Evolutionary conservation across 2,329 filamentous ascomycete species (phyloP), one percentile per base, ranked within the genome.

Genomic region (Helicocarpus griseus): DNA sequence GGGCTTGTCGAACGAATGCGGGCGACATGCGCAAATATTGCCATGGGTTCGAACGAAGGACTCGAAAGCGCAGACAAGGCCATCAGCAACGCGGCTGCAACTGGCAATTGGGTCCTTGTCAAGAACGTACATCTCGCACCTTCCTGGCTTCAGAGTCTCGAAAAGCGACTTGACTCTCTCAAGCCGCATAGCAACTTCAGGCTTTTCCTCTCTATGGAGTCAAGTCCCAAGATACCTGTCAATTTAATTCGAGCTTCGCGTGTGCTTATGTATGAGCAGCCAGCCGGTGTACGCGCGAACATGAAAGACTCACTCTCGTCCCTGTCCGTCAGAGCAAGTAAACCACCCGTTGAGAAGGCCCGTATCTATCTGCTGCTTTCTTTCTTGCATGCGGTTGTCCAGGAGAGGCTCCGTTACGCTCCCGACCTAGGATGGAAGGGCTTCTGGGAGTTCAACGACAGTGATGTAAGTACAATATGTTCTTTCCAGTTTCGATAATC

Each of bases 381-480:
- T 2, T 97, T 98, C 79, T 67, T 98, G 61, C 93, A 98, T 66
- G 94, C 93, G 5, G 90, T 98, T 35, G 83, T 96, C 9, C 93
- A 98, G 69, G 93, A 98, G 69, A 80, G 94, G 60, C 76, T 98
- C 56, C 86, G 93, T 56, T 98, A 98, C 67, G 90, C 91, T 22
- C 94, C 93, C 0, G 91, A 80, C 52, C 76, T 98, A 51, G 93
- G 93, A 54, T 98, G 93, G 93, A 96, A 95, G 75, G 89, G 89
- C 50, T 95, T 96, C 78, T 98, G 94, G 93, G 94, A 98, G 71
- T 98, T 98, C 70, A 98, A 98, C 66, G 94, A 98, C 70, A 95
- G 90, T 61, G 93, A 98, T 71, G 88, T 94, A 81, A 86, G 87
- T 83, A 17, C 21, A 35, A 35, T 26, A 7, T 9, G 8, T 24